A percentile compares a stretch with the other conserved stretches of the same genome.
Evolutionary conservation across 2,329 filamentous ascomycete species (phyloP).

Genomic region (Alternaria tenuissima): DNA sequence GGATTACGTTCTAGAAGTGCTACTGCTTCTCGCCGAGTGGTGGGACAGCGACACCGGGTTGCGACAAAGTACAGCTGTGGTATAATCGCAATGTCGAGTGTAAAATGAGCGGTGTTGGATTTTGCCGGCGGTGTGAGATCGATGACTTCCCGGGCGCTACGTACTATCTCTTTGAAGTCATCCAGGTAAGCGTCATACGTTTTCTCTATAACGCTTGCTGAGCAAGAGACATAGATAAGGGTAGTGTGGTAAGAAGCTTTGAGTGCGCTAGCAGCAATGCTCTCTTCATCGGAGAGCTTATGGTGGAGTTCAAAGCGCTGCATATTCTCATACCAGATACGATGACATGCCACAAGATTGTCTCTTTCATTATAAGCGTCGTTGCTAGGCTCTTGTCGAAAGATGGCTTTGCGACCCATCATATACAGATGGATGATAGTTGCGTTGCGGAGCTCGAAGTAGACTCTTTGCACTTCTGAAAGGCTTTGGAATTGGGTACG

Average conservation of each 20-base stretch:
- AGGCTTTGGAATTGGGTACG: constrained; percentile 16
- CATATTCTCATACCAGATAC: constrained; percentile 21
- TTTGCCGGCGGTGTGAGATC: constrained; percentile 18
- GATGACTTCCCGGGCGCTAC: constrained; percentile 29
- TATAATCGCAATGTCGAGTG: constrained; percentile 33
- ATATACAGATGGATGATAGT: constrained; percentile 21
- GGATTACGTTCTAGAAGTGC: constrained; percentile 25
- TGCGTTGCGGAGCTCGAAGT: constrained; percentile 33
- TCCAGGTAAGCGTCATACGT: constrained; percentile 26
- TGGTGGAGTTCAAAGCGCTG: constrained; percentile 8
- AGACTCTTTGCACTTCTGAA: constrained; percentile 25
- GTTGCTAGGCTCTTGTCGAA: not conserved
- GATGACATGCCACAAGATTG: constrained; percentile 25
- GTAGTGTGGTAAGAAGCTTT: constrained; percentile 24
- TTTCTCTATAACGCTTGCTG: constrained; percentile 15
- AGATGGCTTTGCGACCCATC: constrained; percentile 5
- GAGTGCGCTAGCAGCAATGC: constrained; percentile 21
- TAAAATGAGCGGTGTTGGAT: constrained; percentile 25
- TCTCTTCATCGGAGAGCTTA: constrained; percentile 20
- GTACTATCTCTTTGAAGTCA: constrained; percentile 25
- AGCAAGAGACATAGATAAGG: constrained; percentile 20
- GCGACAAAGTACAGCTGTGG: constrained; percentile 21
- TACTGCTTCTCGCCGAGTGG: constrained; percentile 32
- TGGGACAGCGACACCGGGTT: constrained; percentile 30
- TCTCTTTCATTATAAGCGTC: constrained; percentile 16